Evolutionary conservation across 176 grass and related monocot species (phyloP).

Genomic region (Cenchrus purpureus): DNA sequence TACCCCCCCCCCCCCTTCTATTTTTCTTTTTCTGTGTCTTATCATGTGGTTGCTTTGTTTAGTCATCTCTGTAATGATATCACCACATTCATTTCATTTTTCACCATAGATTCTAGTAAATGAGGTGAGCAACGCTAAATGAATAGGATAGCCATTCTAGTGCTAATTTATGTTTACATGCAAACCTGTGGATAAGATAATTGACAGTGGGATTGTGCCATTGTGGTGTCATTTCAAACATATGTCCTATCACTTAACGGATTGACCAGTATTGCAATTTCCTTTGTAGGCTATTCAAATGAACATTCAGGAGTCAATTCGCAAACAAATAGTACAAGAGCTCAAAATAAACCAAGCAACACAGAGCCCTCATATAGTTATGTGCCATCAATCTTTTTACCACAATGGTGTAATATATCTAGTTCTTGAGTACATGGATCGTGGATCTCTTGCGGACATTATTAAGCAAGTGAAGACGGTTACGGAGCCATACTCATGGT

Average conservation of each 20-base stretch:
- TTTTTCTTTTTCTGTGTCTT: not conserved
- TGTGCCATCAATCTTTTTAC: slow-evolving; percentile 96
- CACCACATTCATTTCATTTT: slow-evolving; percentile 5
- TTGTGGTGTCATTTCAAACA: not conserved
- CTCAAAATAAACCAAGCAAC: slow-evolving; percentile 99
- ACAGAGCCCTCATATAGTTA: slow-evolving; percentile 76
- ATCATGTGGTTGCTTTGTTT: slow-evolving; percentile 18
- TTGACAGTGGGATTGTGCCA: not conserved
- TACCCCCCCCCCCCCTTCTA: too few relatives aligned
- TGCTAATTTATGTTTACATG: not conserved
- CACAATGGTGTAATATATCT: slow-evolving; percentile 99
- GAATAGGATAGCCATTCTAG: not conserved
- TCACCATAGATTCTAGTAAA: not conserved
- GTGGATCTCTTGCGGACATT: slow-evolving; percentile 93
- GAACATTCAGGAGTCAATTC: slow-evolving; percentile 94
- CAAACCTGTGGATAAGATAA: not conserved
- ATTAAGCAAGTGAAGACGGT: slow-evolving; percentile 96
- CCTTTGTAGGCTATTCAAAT: slow-evolving; percentile 87
- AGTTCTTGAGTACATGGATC: slow-evolving; percentile 97
- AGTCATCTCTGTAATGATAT: not conserved
- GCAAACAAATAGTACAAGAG: slow-evolving; percentile 99
- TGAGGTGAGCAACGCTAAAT: not conserved
- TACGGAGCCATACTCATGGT: slow-evolving; percentile 94
- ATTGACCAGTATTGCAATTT: slow-evolving; percentile 26
- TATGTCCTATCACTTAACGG: slow-evolving; percentile 11